Conservation (phyloP, 2,329 filamentous ascomycete genomes). For the Xylaria sp. region DNA sequence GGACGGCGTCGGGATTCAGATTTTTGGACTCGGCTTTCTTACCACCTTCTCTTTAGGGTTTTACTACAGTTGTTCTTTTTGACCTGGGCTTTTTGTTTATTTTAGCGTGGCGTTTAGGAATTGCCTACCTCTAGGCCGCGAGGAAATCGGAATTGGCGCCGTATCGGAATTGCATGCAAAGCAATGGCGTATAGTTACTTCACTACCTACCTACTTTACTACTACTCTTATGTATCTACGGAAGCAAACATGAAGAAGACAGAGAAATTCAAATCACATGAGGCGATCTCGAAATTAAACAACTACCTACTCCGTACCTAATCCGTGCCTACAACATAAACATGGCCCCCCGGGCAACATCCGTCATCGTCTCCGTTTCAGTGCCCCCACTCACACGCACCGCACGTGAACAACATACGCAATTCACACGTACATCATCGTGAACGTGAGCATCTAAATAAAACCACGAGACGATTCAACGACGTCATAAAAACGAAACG, state of each 20-base stretch:
- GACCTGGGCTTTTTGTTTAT: not conserved
- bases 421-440: not conserved
- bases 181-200: not conserved
- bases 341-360: too few relatives aligned
- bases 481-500: not conserved
- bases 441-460: not conserved
- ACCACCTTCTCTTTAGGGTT: too few relatives aligned
- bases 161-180: not conserved
- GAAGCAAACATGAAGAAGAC: not conserved
- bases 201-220: not conserved
- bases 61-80: not conserved
- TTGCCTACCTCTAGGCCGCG: constrained; percentile 1
- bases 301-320: not conserved
- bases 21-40: not conserved
- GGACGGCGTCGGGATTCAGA: not conserved
- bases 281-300: not conserved
- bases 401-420: not conserved
- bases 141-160: not conserved
- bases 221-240: not conserved
- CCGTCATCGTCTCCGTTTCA: too few relatives aligned
- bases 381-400: too few relatives aligned
- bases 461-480: not conserved
- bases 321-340: not conserved
- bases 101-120: constrained; percentile 13
- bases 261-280: not conserved